These are phyloP conservation scores for Acanthamoeba healyi DNA, from an alignment of 208 protist species.

Conservation along the genomic window DNA sequence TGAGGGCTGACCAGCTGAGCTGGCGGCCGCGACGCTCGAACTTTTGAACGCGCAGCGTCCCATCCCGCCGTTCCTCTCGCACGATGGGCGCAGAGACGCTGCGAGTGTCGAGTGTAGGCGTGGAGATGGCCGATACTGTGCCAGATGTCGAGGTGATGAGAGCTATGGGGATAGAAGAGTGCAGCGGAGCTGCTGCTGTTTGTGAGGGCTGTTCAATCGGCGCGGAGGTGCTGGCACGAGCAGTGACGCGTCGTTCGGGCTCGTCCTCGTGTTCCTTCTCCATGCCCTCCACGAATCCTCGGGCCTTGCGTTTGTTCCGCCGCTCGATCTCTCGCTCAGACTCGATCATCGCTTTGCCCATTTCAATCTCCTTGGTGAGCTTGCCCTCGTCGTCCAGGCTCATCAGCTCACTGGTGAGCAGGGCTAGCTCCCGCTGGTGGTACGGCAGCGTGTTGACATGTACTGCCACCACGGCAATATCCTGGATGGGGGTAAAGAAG, in stretches of 20 bases:
- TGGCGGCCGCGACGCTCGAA: background rate
- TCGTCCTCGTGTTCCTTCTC: background rate
- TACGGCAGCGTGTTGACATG: slow-evolving; percentile 42
- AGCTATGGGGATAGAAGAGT: too few relatives aligned
- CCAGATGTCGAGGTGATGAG: too few relatives aligned
- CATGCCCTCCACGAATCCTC: background rate
- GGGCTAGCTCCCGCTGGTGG: slow-evolving; percentile 20
- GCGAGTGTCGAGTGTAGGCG: too few relatives aligned
- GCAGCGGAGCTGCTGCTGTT: too few relatives aligned
- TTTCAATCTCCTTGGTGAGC: background rate
- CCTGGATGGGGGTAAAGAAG: background rate
- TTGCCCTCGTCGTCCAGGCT: background rate
- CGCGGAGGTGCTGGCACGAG: too few relatives aligned
- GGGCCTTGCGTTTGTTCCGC: background rate
- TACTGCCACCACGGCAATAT: background rate
- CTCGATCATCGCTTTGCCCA: background rate
- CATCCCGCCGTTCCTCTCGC: background rate
- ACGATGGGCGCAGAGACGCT: background rate
- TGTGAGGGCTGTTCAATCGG: too few relatives aligned
- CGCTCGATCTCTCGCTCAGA: background rate
- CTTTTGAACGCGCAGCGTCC: background rate
- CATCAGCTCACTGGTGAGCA: slow-evolving; percentile 4
- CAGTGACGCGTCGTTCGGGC: too few relatives aligned
- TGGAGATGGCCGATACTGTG: too few relatives aligned
- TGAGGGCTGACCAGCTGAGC: slow-evolving; percentile 34